phyloP scores from a whole-genome alignment of 2,329 filamentous ascomycete species.

The Coleophoma cylindrospora region DNA sequence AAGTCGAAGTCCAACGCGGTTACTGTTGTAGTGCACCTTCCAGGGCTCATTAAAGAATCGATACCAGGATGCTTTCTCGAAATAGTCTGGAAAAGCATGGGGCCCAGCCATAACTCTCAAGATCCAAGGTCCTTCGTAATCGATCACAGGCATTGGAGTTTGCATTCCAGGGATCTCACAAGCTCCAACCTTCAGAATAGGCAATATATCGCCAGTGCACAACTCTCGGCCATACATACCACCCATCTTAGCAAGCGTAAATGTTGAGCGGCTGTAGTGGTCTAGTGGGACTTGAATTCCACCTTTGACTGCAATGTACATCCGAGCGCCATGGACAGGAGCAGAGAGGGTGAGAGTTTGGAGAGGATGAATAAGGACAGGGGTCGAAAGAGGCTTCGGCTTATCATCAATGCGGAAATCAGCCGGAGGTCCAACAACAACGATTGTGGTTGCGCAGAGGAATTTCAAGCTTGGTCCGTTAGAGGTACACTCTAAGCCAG shows the following conservation, averaged over 20 bases:
- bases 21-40: conserved; percentile 55
- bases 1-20: conserved; percentile 53
- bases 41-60: conserved; percentile 51
- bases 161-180: neutral
- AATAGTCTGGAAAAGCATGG: conserved; percentile 21
- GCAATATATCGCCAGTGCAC: conserved; percentile 24
- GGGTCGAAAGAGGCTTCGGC: neutral
- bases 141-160: neutral
- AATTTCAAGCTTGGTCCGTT: conserved; percentile 55
- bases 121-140: neutral
- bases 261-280: conserved; percentile 28
- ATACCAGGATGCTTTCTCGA: conserved; percentile 40
- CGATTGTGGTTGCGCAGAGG: conserved; percentile 40
- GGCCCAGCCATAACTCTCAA: conserved; percentile 10
- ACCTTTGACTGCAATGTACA: conserved; percentile 51
- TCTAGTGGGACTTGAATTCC: conserved; percentile 36
- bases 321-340: conserved; percentile 42
- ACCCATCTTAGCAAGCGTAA: conserved; percentile 28
- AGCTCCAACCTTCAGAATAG: conserved; percentile 6
- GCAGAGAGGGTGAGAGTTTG: conserved; percentile 50
- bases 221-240: conserved; percentile 29
- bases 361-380: conserved; percentile 40
- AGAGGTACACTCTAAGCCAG: conserved; percentile 54
- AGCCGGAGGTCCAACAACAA: conserved; percentile 50
- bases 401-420: neutral